These are phyloP conservation scores for Tricholomella constricta DNA, from an alignment of 768 basidiomycete genomes.

Conservation along the genomic window DNA sequence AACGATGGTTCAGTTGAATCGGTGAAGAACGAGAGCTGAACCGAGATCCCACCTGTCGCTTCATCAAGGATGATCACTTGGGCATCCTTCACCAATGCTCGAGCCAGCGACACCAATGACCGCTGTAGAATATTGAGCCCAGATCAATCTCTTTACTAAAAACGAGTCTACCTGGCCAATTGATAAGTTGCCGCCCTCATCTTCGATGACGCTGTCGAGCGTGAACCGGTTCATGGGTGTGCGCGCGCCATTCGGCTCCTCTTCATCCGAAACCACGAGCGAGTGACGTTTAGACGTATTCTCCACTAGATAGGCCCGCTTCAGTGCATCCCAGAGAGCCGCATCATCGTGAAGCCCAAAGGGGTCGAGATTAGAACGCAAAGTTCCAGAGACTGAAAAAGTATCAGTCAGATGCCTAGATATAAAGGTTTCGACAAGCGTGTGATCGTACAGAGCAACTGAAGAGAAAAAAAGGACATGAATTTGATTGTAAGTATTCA, in stretches of 20 bases:
- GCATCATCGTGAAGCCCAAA: conserved; percentile 82
- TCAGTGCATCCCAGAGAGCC: conserved; percentile 84
- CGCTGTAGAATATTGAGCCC: conserved; percentile 45
- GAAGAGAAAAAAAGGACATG: conserved; percentile 9
- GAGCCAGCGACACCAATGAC: conserved; percentile 82
- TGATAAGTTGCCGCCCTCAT: conserved; percentile 84
- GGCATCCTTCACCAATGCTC: conserved; percentile 85
- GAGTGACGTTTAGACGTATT: conserved; percentile 34
- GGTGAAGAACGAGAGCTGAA: not conserved
- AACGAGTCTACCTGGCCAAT: conserved; percentile 53
- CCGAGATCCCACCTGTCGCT: conserved; percentile 68
- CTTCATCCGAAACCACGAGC: conserved; percentile 29
- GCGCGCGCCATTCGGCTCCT: conserved; percentile 40
- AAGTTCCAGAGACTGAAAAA: conserved; percentile 70
- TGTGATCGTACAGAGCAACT: conserved; percentile 48
- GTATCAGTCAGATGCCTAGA: conserved; percentile 12
- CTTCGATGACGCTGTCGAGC: conserved; percentile 82
- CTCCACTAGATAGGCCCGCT: conserved; percentile 81
- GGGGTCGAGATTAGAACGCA: conserved; percentile 89
- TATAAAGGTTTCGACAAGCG: not conserved
- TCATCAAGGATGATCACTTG: conserved; percentile 89
- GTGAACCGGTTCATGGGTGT: conserved; percentile 67
- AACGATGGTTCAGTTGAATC: conserved; percentile 1
- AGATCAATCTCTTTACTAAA: not conserved
- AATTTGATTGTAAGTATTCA: not conserved